Evolutionary conservation across 257 asterid species (phyloP), one percentile per base, ranked within the genome.

Genomic region (Knoxia roxburghii): DNA sequence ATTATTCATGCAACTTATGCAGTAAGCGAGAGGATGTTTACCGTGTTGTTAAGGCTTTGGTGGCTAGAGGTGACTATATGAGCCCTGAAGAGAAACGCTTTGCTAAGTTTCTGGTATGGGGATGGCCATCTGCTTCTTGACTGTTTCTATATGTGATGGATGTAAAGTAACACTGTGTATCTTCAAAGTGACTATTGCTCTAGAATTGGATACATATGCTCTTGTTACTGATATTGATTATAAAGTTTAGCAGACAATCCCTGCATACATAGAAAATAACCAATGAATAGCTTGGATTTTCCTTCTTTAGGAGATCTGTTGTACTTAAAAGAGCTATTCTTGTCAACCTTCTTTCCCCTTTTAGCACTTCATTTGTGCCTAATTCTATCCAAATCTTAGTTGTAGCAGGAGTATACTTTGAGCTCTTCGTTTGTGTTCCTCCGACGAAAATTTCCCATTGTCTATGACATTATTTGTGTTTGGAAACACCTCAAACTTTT

Each of bases 11-110:
- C 61, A 68, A 75, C 67, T 65, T 74, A 13, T 79, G 68, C 88
- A 93, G 99, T 64, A 86, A 76, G 76, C 95, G 92, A 43, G 96
- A 93, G 78, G 99, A 90, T 77, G 88, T 90, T 67, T 93, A 93
- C 77, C 96, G 90, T 64, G 95, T 85, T 77, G 70, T 93, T 69
- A 90, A 87, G 81, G 81, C 97, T 77, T 82, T 88, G 72, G 64
- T 84, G 70, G 75, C 84, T 61, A 83, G 78, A 69, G 97, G 84
- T 65, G 90, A 84, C 56, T 74, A 82, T 80, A 75, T 68, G 84
- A 85, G 75, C 78, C 72, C 83, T 75, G 96, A 90, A 74, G 92
- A 82, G 73, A 85, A 88, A 78, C 82, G 75, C 24, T 88, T 74
- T 80, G 83, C 82, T 29, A 86, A 82, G 62, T 51, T 72, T 79